Percentiles rank a stretch among this genome's conserved stretches.
Evolutionary conservation across 148 eudicot genomes (phyloP).

Genomic region (Chenopodium berlandieri): DNA sequence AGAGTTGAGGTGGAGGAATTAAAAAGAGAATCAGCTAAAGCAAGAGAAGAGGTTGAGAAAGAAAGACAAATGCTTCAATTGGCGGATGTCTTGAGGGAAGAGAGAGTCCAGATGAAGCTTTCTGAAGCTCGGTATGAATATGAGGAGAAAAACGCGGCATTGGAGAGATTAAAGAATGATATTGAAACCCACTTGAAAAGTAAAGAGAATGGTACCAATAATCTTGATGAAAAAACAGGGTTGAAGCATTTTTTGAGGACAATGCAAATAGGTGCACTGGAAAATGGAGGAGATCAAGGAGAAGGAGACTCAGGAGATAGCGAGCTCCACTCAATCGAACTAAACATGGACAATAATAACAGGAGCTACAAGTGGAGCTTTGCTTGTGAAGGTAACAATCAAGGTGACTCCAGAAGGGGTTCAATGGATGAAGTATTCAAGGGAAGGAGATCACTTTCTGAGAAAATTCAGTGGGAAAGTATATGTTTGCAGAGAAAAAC

Average conservation of each 20-base stretch:
- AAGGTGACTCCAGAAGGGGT: constrained; percentile 46
- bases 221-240: constrained; percentile 42
- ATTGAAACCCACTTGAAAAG: constrained; percentile 46
- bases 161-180: constrained; percentile 62
- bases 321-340: constrained; percentile 80
- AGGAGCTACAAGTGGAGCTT: constrained; percentile 58
- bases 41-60: constrained; percentile 69
- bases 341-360: constrained; percentile 53
- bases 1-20: constrained; percentile 70
- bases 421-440: constrained; percentile 52
- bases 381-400: constrained; percentile 33
- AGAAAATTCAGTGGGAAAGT: constrained; percentile 52
- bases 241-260: constrained; percentile 41
- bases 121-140: constrained; percentile 74
- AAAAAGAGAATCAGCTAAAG: constrained; percentile 54
- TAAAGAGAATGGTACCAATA: constrained; percentile 27
- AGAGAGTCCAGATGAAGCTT: constrained; percentile 95
- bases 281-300: constrained; percentile 33
- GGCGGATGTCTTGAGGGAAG: constrained; percentile 85
- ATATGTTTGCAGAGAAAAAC: constrained; percentile 50
- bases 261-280: constrained; percentile 26
- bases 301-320: constrained; percentile 59
- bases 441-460: constrained; percentile 58
- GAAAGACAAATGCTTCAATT: constrained; percentile 88
- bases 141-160: constrained; percentile 76